Base-by-base conservation (phyloP, 1,284 basidiomycete genomes). In the Sanguinoderma infundibulare region DNA sequence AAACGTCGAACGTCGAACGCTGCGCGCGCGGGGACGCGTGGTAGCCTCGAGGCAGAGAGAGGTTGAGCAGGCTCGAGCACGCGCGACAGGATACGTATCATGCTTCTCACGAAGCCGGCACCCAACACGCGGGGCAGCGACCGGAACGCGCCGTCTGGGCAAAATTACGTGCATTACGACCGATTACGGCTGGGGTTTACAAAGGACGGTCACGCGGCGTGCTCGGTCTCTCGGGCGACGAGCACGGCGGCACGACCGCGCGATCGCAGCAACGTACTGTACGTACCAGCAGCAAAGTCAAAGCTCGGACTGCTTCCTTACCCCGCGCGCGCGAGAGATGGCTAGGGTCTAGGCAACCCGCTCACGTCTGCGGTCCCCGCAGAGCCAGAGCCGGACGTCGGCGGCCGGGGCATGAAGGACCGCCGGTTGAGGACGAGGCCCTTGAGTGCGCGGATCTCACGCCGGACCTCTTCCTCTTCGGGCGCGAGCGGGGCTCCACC, bases 391-490 rank as follows among this genome's bases (percentile, higher is more conserved):
- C 28, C 46, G 20, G 49, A 32, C 10, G n/a, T 35, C 32, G 64
- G 55, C 26, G 59, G 17, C 47, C 55, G 59, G 7, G 82, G 76
- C 75, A 85, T 75, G 68, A 86, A 85, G 10, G 83, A 81, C 34
- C 82, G 81, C 86, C 88, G 75, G 70, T 88, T 90, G 58, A 90
- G 74, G 22, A 87, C 86, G 36, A 90, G 77, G 7, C 87, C 87
- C 69, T 90, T 90, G 69, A 90, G 74, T 4, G 86, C 85, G 55
- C 85, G 75, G 53, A 90, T 87, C 69, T 90, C 88, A 66, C 82
- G 79, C 61, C 81, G 79, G 38, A 89, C 72, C 54, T 89, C 87
- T 61, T 89, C 88, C 73, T 87, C 86, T 51, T 81, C 79, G 14
- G 83, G 79, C 50, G 67, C 61, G 42, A 75, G 62, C 67, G 73